Evolutionary conservation across 1,139 yeast genomes (phyloP).

Genomic region (Protomyces inundatus): DNA sequence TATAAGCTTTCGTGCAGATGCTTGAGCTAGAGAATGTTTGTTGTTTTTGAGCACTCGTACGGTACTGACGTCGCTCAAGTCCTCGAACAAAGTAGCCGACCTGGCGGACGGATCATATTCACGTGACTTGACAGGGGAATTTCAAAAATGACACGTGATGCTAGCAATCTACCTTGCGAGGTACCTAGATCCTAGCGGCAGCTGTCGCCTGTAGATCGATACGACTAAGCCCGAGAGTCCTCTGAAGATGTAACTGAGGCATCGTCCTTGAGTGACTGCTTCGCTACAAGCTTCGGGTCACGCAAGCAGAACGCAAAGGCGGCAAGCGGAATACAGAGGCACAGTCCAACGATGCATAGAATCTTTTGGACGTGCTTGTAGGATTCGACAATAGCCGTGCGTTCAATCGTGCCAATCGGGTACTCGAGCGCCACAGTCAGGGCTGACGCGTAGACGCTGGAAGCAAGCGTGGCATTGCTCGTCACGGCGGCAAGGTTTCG

Average conservation of each 20-base stretch:
- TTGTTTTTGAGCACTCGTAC: too few species aligned
- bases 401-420: conserved; percentile 28
- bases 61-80: too few species aligned
- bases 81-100: too few species aligned
- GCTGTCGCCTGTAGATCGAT: too few species aligned
- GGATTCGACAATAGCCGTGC: conserved; percentile 30
- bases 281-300: conserved; percentile 14
- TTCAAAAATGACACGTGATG: too few species aligned
- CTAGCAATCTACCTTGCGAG: too few species aligned
- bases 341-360: conserved; percentile 53
- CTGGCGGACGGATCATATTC: too few species aligned
- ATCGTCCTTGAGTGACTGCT: conserved; percentile 21
- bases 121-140: too few species aligned
- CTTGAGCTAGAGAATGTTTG: too few species aligned
- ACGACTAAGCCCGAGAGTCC: background rate
- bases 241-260: background rate
- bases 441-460: conserved; percentile 31
- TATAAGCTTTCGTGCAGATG: too few species aligned
- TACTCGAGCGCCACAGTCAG: conserved; percentile 28
- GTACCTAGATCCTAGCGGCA: too few species aligned
- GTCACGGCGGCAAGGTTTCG: conserved; percentile 32
- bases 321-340: conserved; percentile 14
- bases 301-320: conserved; percentile 21
- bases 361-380: conserved; percentile 45
- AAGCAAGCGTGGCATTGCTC: conserved; percentile 25